These are phyloP conservation scores for Taiwanofungus camphoratus DNA, from an alignment of 1,284 basidiomycete genomes.

Conservation along the genomic window DNA sequence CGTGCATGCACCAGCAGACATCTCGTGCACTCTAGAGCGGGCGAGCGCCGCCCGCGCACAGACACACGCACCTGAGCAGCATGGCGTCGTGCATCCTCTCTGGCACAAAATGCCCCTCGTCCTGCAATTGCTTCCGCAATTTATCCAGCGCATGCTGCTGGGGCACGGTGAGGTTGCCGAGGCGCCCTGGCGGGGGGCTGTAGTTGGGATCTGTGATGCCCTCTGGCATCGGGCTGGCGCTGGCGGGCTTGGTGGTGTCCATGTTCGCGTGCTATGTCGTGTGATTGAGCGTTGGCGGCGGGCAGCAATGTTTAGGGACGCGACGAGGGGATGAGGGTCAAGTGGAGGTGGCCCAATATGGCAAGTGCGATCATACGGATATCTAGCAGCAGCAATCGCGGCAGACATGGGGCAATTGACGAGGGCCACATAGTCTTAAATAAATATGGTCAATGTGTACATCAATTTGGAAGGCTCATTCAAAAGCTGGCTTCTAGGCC, in stretches of 20 bases:
- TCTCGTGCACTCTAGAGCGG: no score
- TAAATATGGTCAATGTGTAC: no score
- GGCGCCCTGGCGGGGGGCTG: constrained; percentile 67
- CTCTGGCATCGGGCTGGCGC: constrained; percentile 50
- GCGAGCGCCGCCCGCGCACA: background rate
- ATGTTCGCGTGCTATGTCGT: constrained; percentile 8
- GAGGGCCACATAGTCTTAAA: no score
- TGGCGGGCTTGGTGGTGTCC: constrained; percentile 28
- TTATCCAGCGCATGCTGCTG: constrained; percentile 73
- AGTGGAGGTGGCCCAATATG: background rate
- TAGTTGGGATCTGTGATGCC: constrained; percentile 67
- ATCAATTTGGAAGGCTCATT: no score
- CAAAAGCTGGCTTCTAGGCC: no score
- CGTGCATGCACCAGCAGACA: no score
- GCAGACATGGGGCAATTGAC: no score
- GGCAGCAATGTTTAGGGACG: background rate
- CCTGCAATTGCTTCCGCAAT: constrained; percentile 63
- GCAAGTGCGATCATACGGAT: constrained; percentile 1
- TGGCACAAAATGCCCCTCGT: constrained; percentile 55
- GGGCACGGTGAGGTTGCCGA: constrained; percentile 75
- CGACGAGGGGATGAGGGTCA: constrained; percentile 1
- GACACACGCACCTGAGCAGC: constrained; percentile 54
- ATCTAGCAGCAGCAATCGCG: no score
- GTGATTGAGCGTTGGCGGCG: background rate
- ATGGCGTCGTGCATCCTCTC: constrained; percentile 79